These are phyloP conservation scores for Aspergillus incahuasiensis DNA, from an alignment of 495 filamentous ascomycete species.

Conservation along the genomic window DNA sequence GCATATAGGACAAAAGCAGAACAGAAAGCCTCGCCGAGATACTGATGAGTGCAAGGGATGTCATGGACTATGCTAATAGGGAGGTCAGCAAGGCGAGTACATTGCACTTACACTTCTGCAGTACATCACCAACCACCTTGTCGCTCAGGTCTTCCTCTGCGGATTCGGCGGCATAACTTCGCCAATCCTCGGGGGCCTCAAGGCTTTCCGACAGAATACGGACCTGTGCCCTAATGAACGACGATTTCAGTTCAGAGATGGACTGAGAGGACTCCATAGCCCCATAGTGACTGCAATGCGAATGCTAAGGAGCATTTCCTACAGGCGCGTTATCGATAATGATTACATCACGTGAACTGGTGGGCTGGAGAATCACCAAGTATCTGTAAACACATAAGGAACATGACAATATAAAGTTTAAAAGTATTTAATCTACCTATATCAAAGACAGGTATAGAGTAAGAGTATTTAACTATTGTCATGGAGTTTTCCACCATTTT, in stretches of 20 bases:
- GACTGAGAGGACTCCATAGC: constrained; percentile 45
- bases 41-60: neutral
- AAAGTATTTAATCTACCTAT: too few relatives aligned
- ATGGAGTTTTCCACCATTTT: too few relatives aligned
- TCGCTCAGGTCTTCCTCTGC: constrained; percentile 48
- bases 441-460: too few relatives aligned
- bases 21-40: constrained; percentile 12
- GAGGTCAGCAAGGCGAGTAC: neutral
- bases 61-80: neutral
- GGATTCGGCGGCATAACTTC: constrained; percentile 36
- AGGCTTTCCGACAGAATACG: constrained; percentile 56
- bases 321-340: constrained; percentile 19
- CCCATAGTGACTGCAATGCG: constrained; percentile 16
- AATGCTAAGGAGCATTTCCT: neutral
- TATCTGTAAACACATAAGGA: too few relatives aligned
- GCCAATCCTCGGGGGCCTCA: constrained; percentile 55
- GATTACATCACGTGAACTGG: constrained; percentile 11
- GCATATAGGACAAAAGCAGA: constrained; percentile 12
- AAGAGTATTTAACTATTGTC: too few relatives aligned
- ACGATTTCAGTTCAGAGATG: constrained; percentile 58
- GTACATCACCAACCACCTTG: constrained; percentile 50
- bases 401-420: too few relatives aligned
- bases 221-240: constrained; percentile 59
- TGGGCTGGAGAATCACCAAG: too few relatives aligned
- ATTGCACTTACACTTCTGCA: constrained; percentile 43